Percentiles rank a stretch among this genome's conserved stretches.
Evolutionary conservation across 306 rosid genomes (phyloP).

Genomic region (Castanea sativa): DNA sequence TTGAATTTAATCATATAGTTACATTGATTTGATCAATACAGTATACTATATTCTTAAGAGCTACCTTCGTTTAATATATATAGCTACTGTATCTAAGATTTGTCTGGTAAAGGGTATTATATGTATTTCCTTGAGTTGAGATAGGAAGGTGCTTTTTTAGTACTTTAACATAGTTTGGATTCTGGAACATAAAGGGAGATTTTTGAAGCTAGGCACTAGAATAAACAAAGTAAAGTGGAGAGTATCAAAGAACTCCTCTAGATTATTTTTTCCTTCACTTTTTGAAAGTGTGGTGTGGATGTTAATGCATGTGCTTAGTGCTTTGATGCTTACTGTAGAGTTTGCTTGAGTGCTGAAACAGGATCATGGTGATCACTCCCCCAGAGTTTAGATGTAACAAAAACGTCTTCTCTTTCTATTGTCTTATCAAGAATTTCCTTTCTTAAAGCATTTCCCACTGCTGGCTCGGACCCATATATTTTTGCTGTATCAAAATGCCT

Average conservation of each 20-base stretch:
- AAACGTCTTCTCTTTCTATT: constrained; percentile 59
- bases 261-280: not conserved
- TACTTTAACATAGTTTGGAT: too few species aligned
- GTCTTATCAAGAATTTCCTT: constrained; percentile 41
- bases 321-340: constrained; percentile 48
- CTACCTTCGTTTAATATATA: too few species aligned
- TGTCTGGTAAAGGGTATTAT: too few species aligned
- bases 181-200: too few species aligned
- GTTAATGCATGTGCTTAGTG: not conserved
- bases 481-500: constrained; percentile 90
- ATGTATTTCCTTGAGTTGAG: too few species aligned
- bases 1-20: too few species aligned
- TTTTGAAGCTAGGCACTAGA: not conserved
- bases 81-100: too few species aligned
- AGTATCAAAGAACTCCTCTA: too few species aligned
- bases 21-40: too few species aligned
- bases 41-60: too few species aligned
- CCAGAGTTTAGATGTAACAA: constrained; percentile 88
- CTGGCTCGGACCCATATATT: constrained; percentile 81
- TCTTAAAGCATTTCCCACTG: constrained; percentile 62
- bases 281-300: not conserved
- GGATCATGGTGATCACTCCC: constrained; percentile 94
- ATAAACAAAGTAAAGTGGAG: not conserved
- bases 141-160: too few species aligned
- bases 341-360: constrained; percentile 65